A percentile compares a stretch with the other conserved stretches of the same genome.
Conservation (phyloP, 176 grass and related monocot species). For the Elaeis guineensis region DNA sequence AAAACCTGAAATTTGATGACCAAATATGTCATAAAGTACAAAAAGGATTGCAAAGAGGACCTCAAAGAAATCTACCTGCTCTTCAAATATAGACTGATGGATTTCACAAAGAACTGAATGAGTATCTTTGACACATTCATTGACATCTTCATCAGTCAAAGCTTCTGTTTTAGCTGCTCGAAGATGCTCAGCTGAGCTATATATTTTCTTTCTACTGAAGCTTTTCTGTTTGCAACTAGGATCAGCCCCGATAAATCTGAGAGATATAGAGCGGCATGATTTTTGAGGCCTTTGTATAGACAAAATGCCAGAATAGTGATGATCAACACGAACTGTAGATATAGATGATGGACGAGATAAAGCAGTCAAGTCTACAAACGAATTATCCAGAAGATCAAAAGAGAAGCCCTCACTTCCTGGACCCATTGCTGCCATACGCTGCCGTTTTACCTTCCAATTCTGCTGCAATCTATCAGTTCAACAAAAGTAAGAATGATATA, state of each 20-base stretch:
- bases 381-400: slow-evolving; percentile 74
- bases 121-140: slow-evolving; percentile 47
- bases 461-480: slow-evolving; percentile 65
- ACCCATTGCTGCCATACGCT: slow-evolving; percentile 28
- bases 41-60: slow-evolving; percentile 15
- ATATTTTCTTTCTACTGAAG: slow-evolving; percentile 35
- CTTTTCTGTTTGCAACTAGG: slow-evolving; percentile 12
- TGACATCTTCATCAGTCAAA: slow-evolving; percentile 37
- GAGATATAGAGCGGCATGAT: slow-evolving; percentile 45
- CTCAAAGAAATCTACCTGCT: slow-evolving; percentile 34
- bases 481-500: background rate
- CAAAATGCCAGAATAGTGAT: slow-evolving; percentile 55
- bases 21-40: slow-evolving; percentile 15
- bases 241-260: slow-evolving; percentile 54
- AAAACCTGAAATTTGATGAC: slow-evolving; percentile 49
- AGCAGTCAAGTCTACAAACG: slow-evolving; percentile 29
- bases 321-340: slow-evolving; percentile 48
- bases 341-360: slow-evolving; percentile 37
- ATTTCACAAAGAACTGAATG: slow-evolving; percentile 66
- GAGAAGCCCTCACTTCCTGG: slow-evolving; percentile 52
- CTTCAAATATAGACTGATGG: slow-evolving; percentile 80
- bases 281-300: slow-evolving; percentile 66
- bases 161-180: slow-evolving; percentile 29
- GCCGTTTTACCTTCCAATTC: slow-evolving; percentile 96
- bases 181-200: slow-evolving; percentile 18